Conservation (phyloP, 129 eudicot species). For the Sambucus nigra region DNA sequence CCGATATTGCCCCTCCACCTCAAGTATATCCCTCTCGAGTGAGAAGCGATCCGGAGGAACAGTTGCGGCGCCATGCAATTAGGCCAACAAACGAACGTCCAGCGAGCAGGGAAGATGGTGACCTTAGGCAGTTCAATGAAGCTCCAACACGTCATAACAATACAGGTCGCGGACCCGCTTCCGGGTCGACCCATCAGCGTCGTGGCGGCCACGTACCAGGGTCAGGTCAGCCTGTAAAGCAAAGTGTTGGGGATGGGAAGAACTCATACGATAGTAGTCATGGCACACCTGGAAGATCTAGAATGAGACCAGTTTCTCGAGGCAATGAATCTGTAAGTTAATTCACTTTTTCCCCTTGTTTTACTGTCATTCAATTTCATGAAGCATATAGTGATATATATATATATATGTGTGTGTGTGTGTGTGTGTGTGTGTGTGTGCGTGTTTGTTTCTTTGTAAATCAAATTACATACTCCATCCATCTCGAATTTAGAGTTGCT, state of each 20-base stretch:
- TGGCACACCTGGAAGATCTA: conserved; percentile 52
- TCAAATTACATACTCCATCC: no score
- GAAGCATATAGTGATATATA: no score
- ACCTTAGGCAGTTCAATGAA: conserved; percentile 24
- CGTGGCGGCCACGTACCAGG: conserved; percentile 42
- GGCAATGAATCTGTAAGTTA: conserved; percentile 70
- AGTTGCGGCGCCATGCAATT: conserved; percentile 19
- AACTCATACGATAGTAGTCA: conserved; percentile 49
- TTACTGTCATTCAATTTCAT: no score
- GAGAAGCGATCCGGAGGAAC: conserved; percentile 30
- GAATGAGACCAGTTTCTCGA: conserved; percentile 53
- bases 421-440: no score
- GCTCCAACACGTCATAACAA: conserved; percentile 38
- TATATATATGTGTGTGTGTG: no score
- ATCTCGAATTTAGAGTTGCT: no score
- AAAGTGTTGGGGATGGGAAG: conserved; percentile 48
- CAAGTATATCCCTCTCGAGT: conserved; percentile 23
- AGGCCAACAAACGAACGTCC: conserved; percentile 25
- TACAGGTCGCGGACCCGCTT: conserved; percentile 23
- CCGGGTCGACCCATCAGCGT: conserved; percentile 30
- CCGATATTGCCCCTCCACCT: conserved; percentile 21
- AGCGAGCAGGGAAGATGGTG: conserved; percentile 41
- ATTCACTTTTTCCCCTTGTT: no score
- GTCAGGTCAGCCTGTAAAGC: conserved; percentile 37
- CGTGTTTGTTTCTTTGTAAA: no score